Evolutionary conservation across 2,329 filamentous ascomycete genomes (phyloP).

Genomic region (Neocatenulostroma microsporum): DNA sequence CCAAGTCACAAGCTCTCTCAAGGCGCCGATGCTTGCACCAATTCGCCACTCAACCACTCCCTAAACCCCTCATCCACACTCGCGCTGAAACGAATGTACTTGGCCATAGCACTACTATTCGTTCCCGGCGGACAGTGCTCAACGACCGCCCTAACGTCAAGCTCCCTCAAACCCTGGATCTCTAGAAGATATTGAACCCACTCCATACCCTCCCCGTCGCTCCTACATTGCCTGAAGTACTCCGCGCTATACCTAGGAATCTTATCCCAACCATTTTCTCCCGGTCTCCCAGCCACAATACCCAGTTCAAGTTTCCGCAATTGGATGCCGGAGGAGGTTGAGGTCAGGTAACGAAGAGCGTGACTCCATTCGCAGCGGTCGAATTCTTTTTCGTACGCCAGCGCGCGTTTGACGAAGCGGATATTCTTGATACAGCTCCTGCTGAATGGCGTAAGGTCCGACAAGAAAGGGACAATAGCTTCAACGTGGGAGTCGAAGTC

Average conservation of each 20-base stretch:
- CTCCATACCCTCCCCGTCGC: slow-evolving; percentile 45
- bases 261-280: slow-evolving; percentile 41
- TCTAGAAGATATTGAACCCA: slow-evolving; percentile 51
- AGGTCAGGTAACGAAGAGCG: slow-evolving; percentile 44
- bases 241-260: slow-evolving; percentile 39
- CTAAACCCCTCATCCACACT: slow-evolving; percentile 52
- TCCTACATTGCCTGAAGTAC: slow-evolving; percentile 40
- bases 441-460: slow-evolving; percentile 46
- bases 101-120: slow-evolving; percentile 47
- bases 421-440: slow-evolving; percentile 44
- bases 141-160: slow-evolving; percentile 48
- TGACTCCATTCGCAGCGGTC: slow-evolving; percentile 49
- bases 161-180: slow-evolving; percentile 42
- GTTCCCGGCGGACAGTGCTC: slow-evolving; percentile 46
- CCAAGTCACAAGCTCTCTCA: no score
- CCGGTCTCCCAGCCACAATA: slow-evolving; percentile 49
- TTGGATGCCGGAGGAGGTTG: slow-evolving; percentile 19
- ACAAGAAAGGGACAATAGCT: slow-evolving; percentile 52
- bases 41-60: slow-evolving; percentile 40
- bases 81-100: slow-evolving; percentile 53
- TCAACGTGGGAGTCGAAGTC: slow-evolving; percentile 55
- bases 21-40: no score
- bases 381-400: slow-evolving; percentile 48
- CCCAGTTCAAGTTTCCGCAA: slow-evolving; percentile 40
- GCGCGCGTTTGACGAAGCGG: slow-evolving; percentile 48